phyloP scores from a whole-genome alignment of 768 basidiomycete species.

The Russula olivacea region DNA sequence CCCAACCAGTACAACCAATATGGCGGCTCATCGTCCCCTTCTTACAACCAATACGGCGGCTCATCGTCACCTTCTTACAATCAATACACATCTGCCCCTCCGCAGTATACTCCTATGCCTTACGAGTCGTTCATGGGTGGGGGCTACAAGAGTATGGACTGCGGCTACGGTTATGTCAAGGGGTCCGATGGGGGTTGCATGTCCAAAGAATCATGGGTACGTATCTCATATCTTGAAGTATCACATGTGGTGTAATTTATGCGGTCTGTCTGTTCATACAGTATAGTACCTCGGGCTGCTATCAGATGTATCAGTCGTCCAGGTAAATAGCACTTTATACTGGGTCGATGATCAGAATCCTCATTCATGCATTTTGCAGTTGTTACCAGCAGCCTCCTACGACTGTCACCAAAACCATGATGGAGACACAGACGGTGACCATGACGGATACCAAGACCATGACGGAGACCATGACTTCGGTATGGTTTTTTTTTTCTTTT shows the following conservation, averaged over 20 bases:
- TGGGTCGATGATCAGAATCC: neutral
- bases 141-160: constrained; percentile 59
- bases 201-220: constrained; percentile 50
- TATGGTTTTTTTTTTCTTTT: neutral
- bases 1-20: constrained; percentile 17
- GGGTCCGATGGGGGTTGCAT: constrained; percentile 49
- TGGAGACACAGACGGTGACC: constrained; percentile 39
- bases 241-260: neutral
- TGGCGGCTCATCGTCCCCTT: constrained; percentile 15
- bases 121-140: constrained; percentile 56
- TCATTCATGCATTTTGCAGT: constrained; percentile 12
- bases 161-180: constrained; percentile 67
- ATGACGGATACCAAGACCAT: constrained; percentile 27
- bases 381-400: constrained; percentile 33
- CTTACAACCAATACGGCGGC: constrained; percentile 21
- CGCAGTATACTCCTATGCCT: constrained; percentile 30
- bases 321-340: neutral
- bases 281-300: constrained; percentile 17
- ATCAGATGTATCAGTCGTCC: constrained; percentile 1
- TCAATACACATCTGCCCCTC: constrained; percentile 25
- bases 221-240: constrained; percentile 25
- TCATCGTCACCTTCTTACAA: constrained; percentile 26
- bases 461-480: constrained; percentile 30
- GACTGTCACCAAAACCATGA: constrained; percentile 39
- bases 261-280: neutral